These are phyloP conservation scores for Oryza nivara DNA, from an alignment of 176 grass and related monocot species.

Conservation along the genomic window DNA sequence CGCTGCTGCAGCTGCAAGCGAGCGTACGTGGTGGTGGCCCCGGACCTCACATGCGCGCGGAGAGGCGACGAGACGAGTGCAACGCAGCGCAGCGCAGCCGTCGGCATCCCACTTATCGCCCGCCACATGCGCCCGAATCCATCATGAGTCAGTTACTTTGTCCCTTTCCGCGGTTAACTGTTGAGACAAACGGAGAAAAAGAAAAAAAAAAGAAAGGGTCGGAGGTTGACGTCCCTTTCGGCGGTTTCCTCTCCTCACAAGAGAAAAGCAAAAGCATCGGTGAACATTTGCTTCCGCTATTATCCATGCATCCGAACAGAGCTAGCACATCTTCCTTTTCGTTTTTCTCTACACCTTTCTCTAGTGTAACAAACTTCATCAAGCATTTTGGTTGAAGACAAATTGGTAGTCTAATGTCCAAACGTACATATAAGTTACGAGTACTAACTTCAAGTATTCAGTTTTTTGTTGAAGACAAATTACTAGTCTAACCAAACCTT, in stretches of 20 bases:
- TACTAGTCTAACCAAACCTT: background rate
- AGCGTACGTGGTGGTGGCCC: constrained; percentile 10
- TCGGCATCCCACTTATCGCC: constrained; percentile 35
- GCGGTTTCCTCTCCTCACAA: background rate
- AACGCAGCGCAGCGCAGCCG: constrained; percentile 15
- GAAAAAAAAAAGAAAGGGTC: no score
- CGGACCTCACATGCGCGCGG: constrained; percentile 48
- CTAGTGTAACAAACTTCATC: background rate
- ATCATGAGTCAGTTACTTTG: constrained; percentile 37
- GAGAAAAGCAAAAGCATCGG: background rate
- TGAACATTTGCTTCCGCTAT: background rate
- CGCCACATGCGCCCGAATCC: constrained; percentile 47
- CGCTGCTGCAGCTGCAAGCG: no score
- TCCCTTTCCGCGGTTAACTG: constrained; percentile 40
- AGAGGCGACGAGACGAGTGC: background rate
- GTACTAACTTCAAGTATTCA: background rate
- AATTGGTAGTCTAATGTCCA: no score
- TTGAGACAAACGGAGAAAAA: background rate
- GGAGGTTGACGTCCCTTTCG: background rate
- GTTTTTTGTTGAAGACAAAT: background rate
- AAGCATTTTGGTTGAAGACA: background rate
- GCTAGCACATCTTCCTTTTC: background rate
- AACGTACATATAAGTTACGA: background rate
- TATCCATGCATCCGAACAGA: background rate
- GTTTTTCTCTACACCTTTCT: background rate